Base-by-base conservation (phyloP, 2,329 filamentous ascomycete species). In the Cytospora schulzeri region DNA sequence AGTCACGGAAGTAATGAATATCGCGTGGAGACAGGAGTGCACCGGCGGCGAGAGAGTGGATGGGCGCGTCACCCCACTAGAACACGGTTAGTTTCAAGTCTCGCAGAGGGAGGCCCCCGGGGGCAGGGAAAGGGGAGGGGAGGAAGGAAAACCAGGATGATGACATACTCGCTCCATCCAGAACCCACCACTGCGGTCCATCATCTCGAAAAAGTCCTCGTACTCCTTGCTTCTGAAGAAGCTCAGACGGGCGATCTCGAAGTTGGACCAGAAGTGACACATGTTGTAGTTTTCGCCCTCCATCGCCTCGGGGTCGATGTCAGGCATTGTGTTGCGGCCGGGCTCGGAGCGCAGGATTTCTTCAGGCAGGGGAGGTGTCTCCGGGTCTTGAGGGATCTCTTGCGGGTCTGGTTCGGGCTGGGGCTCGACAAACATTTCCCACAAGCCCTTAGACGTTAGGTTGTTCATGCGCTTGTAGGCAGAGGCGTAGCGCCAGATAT, bases 181-280 rank as follows among this genome's bases (percentile, higher is more conserved):
- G 80, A 99, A 99, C 56, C 95, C 95, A 69, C 95, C 95, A 75
- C 93, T 97, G 68, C 89, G 89, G 76, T 99, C 95, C 94, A 99
- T 97, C 90, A 96, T 96, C 73, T 97, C 84, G 77, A 99, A 99
- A 77, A 99, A 99, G 70, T 97, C 95, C 71, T 96, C 91, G 76
- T 99, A 99, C 74, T 93, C 91, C 79, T 97, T 94, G 81, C 93
- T 97, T 71, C 95, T 88, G 85, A 98, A 98, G 88, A 93, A 99
- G 79, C 92, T 90, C 67, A 99, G 85, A 66, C 89, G 88, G 17
- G 95, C 95, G 79, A 99, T 99, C 78, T 99, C 95, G 71, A 99
- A 99, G 77, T 99, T 99, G 77, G 93, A 97, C 95, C 95, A 99
- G 82, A 97, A 99, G 81, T 99, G 95, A 76, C 95, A 99, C 95